These are phyloP conservation scores for Millerozyma miso DNA, from an alignment of 805 yeast genomes.

Conservation along the genomic window DNA sequence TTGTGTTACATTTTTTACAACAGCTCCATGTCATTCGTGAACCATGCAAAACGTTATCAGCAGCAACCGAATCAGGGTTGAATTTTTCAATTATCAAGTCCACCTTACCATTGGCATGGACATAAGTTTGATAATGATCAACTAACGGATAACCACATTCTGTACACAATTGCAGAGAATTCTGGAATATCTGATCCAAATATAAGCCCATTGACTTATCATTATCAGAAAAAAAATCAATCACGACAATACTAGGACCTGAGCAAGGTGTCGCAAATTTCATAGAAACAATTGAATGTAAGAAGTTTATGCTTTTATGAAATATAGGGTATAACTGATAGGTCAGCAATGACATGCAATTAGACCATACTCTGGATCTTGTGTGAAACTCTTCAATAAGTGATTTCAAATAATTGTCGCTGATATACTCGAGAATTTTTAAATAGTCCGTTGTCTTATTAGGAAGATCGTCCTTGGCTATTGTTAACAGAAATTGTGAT, in stretches of 20 bases:
- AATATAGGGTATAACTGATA: constrained; percentile 41
- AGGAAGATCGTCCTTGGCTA: constrained; percentile 32
- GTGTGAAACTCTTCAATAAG: constrained; percentile 48
- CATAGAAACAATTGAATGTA: constrained; percentile 78
- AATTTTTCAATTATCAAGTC: constrained; percentile 67
- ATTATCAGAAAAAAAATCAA: constrained; percentile 86
- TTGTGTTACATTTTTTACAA: constrained; percentile 72
- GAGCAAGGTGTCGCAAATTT: constrained; percentile 87
- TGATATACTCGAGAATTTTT: constrained; percentile 32
- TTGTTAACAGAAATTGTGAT: constrained; percentile 20
- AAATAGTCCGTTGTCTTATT: constrained; percentile 30
- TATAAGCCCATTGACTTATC: constrained; percentile 89
- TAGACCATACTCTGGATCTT: constrained; percentile 46
- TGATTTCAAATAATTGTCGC: constrained; percentile 33
- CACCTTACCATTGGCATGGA: constrained; percentile 80
- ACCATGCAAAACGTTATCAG: constrained; percentile 20
- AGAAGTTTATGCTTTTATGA: constrained; percentile 75
- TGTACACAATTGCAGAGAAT: constrained; percentile 63
- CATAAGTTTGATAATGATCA: constrained; percentile 83
- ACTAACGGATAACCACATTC: constrained; percentile 72
- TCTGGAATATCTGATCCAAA: constrained; percentile 71
- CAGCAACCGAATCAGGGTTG: constrained; percentile 19
- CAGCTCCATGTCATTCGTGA: constrained; percentile 87
- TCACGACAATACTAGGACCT: constrained; percentile 81
- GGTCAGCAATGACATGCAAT: constrained; percentile 30